Evolutionary conservation across 352 stramenopile genomes (phyloP).

Genomic region (Thraustochytrium sp.): DNA sequence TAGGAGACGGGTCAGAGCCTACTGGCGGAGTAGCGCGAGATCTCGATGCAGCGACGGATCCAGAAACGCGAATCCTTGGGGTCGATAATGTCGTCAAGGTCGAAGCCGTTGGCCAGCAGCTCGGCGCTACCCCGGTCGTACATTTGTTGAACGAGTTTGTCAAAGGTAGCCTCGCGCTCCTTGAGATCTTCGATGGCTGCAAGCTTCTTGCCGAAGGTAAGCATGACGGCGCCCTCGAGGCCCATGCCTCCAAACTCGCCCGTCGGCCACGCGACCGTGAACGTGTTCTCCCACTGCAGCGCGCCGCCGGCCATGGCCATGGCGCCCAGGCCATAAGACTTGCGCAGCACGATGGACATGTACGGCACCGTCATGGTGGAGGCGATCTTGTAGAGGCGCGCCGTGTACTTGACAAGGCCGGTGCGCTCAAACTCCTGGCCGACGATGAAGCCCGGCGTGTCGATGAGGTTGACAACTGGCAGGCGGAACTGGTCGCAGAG

Average conservation of each 20-base stretch:
- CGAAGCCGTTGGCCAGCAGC: conserved; percentile 46
- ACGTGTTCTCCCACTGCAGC: conserved; percentile 13
- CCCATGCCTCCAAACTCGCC: conserved; percentile 49
- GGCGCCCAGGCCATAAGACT: conserved; percentile 46
- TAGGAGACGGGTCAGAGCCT: neutral
- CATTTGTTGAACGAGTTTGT: neutral
- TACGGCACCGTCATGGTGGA: conserved; percentile 37
- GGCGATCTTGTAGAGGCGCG: conserved; percentile 31
- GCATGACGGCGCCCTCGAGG: conserved; percentile 43
- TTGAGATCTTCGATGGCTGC: conserved; percentile 38
- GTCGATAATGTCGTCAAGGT: conserved; percentile 49
- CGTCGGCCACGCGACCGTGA: conserved; percentile 46
- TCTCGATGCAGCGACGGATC: neutral
- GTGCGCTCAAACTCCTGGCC: conserved; percentile 44
- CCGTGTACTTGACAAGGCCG: conserved; percentile 42
- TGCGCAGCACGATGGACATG: conserved; percentile 47
- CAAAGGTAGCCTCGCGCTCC: conserved; percentile 44
- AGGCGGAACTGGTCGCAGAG: conserved; percentile 43
- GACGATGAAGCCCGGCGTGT: conserved; percentile 49
- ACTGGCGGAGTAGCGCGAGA: neutral
- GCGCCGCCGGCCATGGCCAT: conserved; percentile 48
- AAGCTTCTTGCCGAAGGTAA: conserved; percentile 46
- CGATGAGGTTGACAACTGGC: conserved; percentile 43
- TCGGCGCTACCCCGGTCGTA: conserved; percentile 43
- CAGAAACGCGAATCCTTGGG: conserved; percentile 38